Base-by-base conservation (phyloP, 306 rosid species). In the Luffa aegyptiaca region DNA sequence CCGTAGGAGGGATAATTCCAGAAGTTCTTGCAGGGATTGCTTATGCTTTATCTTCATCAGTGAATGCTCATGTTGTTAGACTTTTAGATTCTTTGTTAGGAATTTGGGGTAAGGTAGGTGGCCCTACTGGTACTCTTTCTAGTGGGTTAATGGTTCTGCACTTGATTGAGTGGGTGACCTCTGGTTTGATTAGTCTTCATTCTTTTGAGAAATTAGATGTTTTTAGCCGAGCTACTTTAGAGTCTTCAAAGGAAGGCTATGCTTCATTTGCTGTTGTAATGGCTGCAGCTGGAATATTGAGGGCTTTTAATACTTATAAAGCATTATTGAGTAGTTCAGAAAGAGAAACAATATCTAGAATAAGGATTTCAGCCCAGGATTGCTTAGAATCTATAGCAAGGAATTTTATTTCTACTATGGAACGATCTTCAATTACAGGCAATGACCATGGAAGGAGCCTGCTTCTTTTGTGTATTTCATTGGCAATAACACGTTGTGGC, bases 11-110 rank as follows among this genome's bases (percentile, higher is more conserved):
- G 45, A 85, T 87, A 62, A 18, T 90, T 81, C 90, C 97, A 3
- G 82, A 82, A 72, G 87, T 94, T 80, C 85, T 94, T 41, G 98
- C 97, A 9, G 98, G 93, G 44, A 84, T 94, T 75, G 97, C 97
- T 33, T 94, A 92, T 84, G 97, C 97, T 84, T 31, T 94, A 61
- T 92, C 91, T 21, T 90, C 93, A 81, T 88, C 94, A 8, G 80
- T 84, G 70, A 79, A 39, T 82, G 86, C 71, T 83, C 82, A 84
- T 85, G 85, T 74, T 86, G 72, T 62, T 37, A 88, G 82, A 20
- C 72, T 90, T 39, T 82, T 94, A 77, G 90, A 86, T 79, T 88
- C 78, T 37, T 77, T 94, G 80, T 87, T 94, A 83, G 87, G 82
- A 73, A 85, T 91, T 76, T 91, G 97, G 97, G 89, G 84, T 8